Evolutionary conservation across 2,329 filamentous ascomycete genomes (phyloP).

Genomic region (Neoscytalidium dimidiatum): DNA sequence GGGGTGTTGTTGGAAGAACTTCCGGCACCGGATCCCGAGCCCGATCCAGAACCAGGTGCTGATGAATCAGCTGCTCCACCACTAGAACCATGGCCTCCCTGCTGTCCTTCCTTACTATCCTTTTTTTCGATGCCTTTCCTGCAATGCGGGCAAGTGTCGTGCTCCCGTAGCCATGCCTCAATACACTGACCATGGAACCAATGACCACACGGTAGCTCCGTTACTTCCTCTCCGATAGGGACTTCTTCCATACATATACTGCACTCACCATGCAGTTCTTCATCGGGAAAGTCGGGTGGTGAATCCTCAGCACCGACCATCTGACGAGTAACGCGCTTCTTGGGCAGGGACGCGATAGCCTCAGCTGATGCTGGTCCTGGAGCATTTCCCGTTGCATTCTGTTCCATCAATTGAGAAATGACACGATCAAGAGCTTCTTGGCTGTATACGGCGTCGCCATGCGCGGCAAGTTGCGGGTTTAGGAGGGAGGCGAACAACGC

Average conservation of each 20-base stretch:
- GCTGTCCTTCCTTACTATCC: slow-evolving; percentile 22
- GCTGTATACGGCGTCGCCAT: slow-evolving; percentile 83
- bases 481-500: slow-evolving; percentile 42
- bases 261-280: slow-evolving; percentile 65
- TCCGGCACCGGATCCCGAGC: slow-evolving; percentile 1
- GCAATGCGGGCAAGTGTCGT: slow-evolving; percentile 90
- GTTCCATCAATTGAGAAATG: slow-evolving; percentile 85
- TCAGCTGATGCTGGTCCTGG: slow-evolving; percentile 77
- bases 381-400: slow-evolving; percentile 73
- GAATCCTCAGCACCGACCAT: slow-evolving; percentile 68
- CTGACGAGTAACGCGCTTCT: slow-evolving; percentile 67
- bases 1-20: neutral
- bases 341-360: slow-evolving; percentile 73
- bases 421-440: slow-evolving; percentile 90
- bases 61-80: slow-evolving; percentile 8
- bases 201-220: slow-evolving; percentile 81
- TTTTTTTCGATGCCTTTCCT: slow-evolving; percentile 52
- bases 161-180: slow-evolving; percentile 79
- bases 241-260: slow-evolving; percentile 94
- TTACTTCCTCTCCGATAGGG: slow-evolving; percentile 70
- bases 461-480: slow-evolving; percentile 36
- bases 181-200: slow-evolving; percentile 91
- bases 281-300: neutral
- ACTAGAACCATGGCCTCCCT: neutral
- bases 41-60: slow-evolving; percentile 1